Base-by-base conservation (phyloP, 78 protist genomes). In the Mastigamoeba balamuthi region DNA sequence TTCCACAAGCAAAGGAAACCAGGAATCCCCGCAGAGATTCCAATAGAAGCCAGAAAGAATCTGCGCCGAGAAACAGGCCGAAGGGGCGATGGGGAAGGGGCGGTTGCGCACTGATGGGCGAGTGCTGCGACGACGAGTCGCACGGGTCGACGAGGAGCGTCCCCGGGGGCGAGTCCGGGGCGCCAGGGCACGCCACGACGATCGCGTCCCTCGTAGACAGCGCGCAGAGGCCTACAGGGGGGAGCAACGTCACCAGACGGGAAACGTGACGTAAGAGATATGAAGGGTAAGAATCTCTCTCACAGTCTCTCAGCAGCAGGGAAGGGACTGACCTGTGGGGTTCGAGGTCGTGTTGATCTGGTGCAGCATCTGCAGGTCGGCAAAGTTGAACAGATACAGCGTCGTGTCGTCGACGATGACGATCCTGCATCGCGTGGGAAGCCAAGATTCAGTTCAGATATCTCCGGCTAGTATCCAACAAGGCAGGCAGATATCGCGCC, bases 381-480 rank as follows among this genome's bases (percentile, higher is more conserved):
- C 81, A 67, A 96, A 93, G 68, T 87, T 88, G 89, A 92, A 94
- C 41, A 96, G 92, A 76, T 76, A 84, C 25, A 94, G 81, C 39
- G 80, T 78, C 63, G 77, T 76, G 33, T 86, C 94, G 10, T 91
- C 79, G 17, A 88, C 98, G 33, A 94, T 95, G 35, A 93, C 97
- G 38, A 95, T 87, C 58, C 95, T 78, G 39, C 9, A 9, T 6
- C 36, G 39, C 0, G n/a, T n/a, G n/a, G n/a, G n/a, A n/a, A n/a
- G n/a, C n/a, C n/a, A n/a, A n/a, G n/a, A n/a, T n/a, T 1, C 28
- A 43, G 36, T 6, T 1, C 9, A 3, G n/a, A 1, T 9, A 3
- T 1, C 44, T 1, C 58, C n/a, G n/a, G n/a, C n/a, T n/a, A n/a
- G n/a, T n/a, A n/a, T n/a, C n/a, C 8, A 41, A 6, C 30, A 33